Evolutionary conservation across 305 asterid genomes (phyloP).

Genomic region (Fraxinus dipetala): DNA sequence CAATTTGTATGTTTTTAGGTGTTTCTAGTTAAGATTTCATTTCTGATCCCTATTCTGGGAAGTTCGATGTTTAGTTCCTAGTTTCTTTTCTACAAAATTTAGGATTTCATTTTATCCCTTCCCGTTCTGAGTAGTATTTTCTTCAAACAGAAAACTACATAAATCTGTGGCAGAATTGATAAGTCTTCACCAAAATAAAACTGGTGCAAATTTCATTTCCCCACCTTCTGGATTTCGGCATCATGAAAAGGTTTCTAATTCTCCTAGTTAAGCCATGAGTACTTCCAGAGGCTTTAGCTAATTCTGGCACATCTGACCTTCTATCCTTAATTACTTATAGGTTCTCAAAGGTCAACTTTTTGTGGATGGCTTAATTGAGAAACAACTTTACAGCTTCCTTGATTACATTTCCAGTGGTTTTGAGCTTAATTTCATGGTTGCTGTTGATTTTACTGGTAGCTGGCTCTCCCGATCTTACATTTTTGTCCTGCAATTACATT

Average conservation of each 20-base stretch:
- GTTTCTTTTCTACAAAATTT: not conserved
- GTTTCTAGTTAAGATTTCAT: not conserved
- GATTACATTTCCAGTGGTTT: conserved; percentile 83
- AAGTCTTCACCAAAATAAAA: conserved; percentile 41
- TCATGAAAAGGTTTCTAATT: conserved; percentile 54
- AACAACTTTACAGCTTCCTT: conserved; percentile 61
- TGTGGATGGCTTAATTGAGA: conserved; percentile 60
- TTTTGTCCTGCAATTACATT: not conserved
- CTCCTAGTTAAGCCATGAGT: conserved; percentile 7
- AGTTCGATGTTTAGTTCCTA: conserved; percentile 1
- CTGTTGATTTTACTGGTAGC: conserved; percentile 82
- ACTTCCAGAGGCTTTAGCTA: not conserved
- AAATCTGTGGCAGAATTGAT: conserved; percentile 64
- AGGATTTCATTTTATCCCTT: not conserved
- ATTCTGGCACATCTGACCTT: conserved; percentile 13
- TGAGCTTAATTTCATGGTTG: conserved; percentile 84
- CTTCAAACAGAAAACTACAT: conserved; percentile 52
- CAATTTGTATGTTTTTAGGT: not conserved
- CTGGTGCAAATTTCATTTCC: conserved; percentile 55
- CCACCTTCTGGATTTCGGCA: conserved; percentile 48
- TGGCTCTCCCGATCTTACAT: not conserved
- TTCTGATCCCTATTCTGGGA: not conserved
- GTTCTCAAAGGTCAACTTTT: conserved; percentile 56
- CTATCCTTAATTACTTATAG: conserved; percentile 32
- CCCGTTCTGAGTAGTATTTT: not conserved